Conservation (phyloP, 345 rosid genomes). For the Anacardium occidentale region DNA sequence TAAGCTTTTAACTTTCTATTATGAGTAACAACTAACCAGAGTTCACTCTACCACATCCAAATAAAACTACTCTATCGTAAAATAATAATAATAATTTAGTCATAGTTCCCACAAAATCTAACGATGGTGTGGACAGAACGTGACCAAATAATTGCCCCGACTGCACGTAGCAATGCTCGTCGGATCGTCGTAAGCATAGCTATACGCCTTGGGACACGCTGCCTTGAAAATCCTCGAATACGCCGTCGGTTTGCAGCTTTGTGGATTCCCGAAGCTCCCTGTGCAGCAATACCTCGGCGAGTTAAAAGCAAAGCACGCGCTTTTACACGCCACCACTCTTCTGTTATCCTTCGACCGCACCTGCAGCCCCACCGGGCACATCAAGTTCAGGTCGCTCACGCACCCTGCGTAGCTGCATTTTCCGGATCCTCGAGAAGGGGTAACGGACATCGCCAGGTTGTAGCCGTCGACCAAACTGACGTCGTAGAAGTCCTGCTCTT, state of each 20-base stretch:
- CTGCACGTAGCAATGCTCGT: conserved; percentile 87
- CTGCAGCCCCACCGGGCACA: conserved; percentile 86
- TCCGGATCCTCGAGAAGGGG: conserved; percentile 70
- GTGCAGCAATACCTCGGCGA: conserved; percentile 93
- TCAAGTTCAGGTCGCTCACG: conserved; percentile 69
- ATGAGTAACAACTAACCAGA: not conserved
- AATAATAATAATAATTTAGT: not conserved
- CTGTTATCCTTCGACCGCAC: conserved; percentile 57
- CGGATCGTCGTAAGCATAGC: conserved; percentile 92
- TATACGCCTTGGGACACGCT: conserved; percentile 92
- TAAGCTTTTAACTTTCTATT: no score
- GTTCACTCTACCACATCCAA: not conserved
- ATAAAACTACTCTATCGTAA: not conserved
- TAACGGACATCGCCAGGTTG: conserved; percentile 80
- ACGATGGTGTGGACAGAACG: conserved; percentile 75
- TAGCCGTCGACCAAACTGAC: conserved; percentile 96
- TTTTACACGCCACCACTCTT: conserved; percentile 81
- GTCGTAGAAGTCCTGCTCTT: conserved; percentile 82
- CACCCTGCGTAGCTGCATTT: conserved; percentile 90
- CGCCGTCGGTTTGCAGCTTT: conserved; percentile 83
- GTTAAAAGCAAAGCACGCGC: conserved; percentile 88
- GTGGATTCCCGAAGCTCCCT: conserved; percentile 69
- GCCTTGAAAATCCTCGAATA: conserved; percentile 86
- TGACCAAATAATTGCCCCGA: conserved; percentile 65
- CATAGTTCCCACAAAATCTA: conserved; percentile 2